phyloP scores from a whole-genome alignment of 1,284 basidiomycete genomes.

The Puccinia hordei region DNA sequence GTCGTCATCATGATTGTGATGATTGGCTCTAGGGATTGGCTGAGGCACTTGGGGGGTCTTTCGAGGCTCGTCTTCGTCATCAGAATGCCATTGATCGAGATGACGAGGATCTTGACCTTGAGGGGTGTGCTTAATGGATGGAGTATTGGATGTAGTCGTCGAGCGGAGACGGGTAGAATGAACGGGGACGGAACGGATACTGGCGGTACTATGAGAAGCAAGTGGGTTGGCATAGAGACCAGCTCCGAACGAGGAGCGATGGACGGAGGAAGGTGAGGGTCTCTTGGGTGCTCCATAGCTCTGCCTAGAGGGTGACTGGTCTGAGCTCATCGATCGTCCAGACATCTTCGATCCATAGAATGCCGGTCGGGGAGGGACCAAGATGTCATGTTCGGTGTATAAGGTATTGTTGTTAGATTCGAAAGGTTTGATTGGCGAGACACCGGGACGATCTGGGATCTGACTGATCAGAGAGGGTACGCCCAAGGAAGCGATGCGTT shows the following conservation, averaged over 20 bases:
- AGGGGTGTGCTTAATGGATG: not conserved
- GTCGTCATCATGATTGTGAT: not conserved
- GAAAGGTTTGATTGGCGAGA: not conserved
- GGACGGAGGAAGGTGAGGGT: not conserved
- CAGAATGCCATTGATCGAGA: conserved; percentile 38
- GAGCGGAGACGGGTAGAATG: not conserved
- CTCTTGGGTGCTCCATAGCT: not conserved
- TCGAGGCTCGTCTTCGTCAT: conserved; percentile 23
- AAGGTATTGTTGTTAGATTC: not conserved
- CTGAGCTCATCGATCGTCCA: not conserved
- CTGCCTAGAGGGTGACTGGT: not conserved
- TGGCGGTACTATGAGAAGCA: not conserved
- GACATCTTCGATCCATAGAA: conserved; percentile 44
- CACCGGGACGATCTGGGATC: not conserved
- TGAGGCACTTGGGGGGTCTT: not conserved
- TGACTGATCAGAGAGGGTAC: not conserved
- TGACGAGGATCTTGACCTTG: not conserved
- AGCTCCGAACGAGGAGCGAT: not conserved
- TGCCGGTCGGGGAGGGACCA: conserved; percentile 38
- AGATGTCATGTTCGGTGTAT: conserved; percentile 21
- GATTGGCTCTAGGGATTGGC: too few relatives aligned
- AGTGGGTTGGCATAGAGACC: conserved; percentile 13
- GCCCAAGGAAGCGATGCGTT: too few relatives aligned
- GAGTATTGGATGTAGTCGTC: not conserved
- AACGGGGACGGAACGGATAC: not conserved